Conservation (phyloP, 306 rosid species). For the Quercus glauca region DNA sequence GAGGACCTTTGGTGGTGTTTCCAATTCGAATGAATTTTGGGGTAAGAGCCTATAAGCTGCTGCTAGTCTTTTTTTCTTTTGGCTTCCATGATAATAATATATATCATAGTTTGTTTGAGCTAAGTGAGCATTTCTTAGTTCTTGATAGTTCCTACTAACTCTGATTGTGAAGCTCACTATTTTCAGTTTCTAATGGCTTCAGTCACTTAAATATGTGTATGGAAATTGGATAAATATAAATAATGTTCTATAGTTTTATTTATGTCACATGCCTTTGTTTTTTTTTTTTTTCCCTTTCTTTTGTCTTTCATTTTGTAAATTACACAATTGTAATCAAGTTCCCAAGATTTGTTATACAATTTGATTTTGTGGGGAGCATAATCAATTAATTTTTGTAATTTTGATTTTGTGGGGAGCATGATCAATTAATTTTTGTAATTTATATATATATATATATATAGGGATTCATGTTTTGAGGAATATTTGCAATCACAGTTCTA, state of each 20-base stretch:
- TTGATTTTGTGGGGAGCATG: neutral
- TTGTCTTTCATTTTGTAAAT: neutral
- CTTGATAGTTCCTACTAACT: neutral
- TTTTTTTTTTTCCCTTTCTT: neutral
- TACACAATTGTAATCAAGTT: neutral
- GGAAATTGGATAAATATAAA: too few relatives aligned
- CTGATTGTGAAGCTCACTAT: neutral
- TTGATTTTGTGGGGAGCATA: neutral
- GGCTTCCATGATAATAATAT: neutral
- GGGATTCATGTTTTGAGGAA: neutral
- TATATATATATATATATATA: too few relatives aligned
- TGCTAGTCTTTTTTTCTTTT: neutral
- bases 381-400: neutral
- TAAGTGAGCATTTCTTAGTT: neutral
- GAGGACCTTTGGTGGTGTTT: neutral
- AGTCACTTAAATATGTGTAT: too few relatives aligned
- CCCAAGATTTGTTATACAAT: neutral
- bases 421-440: neutral
- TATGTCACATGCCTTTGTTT: neutral
- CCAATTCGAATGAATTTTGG: slow-evolving; percentile 25
- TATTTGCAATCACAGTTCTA: neutral
- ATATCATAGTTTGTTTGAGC: neutral
- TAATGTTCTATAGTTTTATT: neutral
- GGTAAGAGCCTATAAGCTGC: slow-evolving; percentile 18
- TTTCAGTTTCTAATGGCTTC: neutral